A percentile compares a stretch with the other conserved stretches of the same genome.
phyloP scores from a whole-genome alignment of 1,284 basidiomycete species.

The Leccinum pachyderme region DNA sequence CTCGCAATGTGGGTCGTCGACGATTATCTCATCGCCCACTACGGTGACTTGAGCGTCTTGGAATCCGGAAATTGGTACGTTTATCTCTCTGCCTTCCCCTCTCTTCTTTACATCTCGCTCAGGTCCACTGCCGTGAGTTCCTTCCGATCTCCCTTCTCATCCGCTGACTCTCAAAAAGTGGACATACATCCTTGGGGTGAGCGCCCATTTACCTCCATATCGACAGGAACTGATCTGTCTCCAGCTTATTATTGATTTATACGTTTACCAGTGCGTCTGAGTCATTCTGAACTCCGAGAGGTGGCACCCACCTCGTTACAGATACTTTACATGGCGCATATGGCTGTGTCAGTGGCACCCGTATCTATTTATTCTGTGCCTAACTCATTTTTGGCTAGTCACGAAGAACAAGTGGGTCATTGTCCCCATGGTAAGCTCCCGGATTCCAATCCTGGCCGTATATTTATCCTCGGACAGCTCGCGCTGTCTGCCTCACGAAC shows the following conservation, averaged over 20 bases:
- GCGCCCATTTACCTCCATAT: background rate
- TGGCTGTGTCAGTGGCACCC: conserved; percentile 27
- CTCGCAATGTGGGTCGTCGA: conserved; percentile 29
- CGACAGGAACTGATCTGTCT: conserved; percentile 4
- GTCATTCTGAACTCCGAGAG: background rate
- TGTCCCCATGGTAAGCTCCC: conserved; percentile 23
- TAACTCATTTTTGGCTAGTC: conserved; percentile 17
- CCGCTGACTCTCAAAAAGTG: conserved; percentile 6
- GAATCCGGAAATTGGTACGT: conserved; percentile 23
- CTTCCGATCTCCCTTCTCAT: background rate
- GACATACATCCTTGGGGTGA: conserved; percentile 26
- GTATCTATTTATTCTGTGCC: background rate
- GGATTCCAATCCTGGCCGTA: background rate
- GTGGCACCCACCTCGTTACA: conserved; percentile 2
- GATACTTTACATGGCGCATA: conserved; percentile 34
- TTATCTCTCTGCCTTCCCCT: background rate
- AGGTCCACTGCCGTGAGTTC: conserved; percentile 24
- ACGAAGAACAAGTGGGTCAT: conserved; percentile 17
- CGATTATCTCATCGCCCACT: conserved; percentile 21
- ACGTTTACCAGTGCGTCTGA: conserved; percentile 27
- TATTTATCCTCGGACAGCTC: conserved; percentile 13
- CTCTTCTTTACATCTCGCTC: background rate
- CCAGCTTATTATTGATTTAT: conserved; percentile 30
- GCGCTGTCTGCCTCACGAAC: conserved; percentile 24
- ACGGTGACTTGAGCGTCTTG: conserved; percentile 11